Evolutionary conservation across 371 early-diverging fungal genomes (phyloP).

Genomic region (Blakeslea trispora): DNA sequence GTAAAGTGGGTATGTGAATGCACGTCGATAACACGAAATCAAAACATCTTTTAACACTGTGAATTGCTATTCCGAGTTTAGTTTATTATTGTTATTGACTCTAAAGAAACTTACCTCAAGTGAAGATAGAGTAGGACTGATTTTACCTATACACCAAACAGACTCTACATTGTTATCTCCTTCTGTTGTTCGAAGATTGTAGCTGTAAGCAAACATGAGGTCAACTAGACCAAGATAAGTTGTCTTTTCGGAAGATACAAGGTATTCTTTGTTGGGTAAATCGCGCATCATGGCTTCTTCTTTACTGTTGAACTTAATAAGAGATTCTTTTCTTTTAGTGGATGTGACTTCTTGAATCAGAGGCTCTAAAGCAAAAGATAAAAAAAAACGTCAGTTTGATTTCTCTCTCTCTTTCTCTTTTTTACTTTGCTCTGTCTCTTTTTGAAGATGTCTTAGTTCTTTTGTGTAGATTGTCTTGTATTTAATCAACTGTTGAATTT

Average conservation of each 20-base stretch:
- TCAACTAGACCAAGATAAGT: conserved; percentile 90
- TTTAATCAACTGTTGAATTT: conserved; percentile 70
- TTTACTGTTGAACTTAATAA: conserved; percentile 63
- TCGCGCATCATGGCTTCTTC: conserved; percentile 76
- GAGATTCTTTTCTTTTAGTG: conserved; percentile 22
- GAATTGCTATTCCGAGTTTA: conserved; percentile 66
- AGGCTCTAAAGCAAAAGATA: conserved; percentile 24
- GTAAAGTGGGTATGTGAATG: conserved; percentile 85
- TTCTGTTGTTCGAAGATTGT: conserved; percentile 81
- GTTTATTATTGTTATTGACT: too few relatives aligned
- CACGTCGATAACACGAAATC: conserved; percentile 71
- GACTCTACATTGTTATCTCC: conserved; percentile 91
- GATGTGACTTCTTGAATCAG: conserved; percentile 40
- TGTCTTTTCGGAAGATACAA: conserved; percentile 62
- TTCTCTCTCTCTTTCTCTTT: background rate
- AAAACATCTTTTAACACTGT: conserved; percentile 63
- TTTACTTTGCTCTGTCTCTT: conserved; percentile 27
- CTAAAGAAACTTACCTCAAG: conserved; percentile 72
- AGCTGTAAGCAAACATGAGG: conserved; percentile 87
- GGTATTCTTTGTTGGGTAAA: conserved; percentile 79
- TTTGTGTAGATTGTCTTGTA: conserved; percentile 74
- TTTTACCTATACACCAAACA: conserved; percentile 87
- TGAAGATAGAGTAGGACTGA: conserved; percentile 78
- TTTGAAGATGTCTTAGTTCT: conserved; percentile 57
- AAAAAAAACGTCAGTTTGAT: too few relatives aligned